Evolutionary conservation across 257 asterid species (phyloP).

Genomic region (Anisodus acutangulus): DNA sequence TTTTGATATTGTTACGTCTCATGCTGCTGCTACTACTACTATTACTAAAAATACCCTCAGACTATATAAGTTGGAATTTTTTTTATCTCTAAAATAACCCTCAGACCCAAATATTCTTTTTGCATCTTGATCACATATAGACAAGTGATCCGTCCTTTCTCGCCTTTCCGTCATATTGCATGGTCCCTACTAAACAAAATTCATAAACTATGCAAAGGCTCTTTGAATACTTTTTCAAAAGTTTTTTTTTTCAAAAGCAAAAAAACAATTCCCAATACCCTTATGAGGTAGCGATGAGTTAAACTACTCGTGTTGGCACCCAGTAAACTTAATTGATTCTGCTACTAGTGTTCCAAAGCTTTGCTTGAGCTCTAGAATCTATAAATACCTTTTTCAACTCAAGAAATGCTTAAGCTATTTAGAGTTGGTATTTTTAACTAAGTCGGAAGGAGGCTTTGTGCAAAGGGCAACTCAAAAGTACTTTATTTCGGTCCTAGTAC

Average conservation of each 20-base stretch:
- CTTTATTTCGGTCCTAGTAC: not conserved
- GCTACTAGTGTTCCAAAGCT: not conserved
- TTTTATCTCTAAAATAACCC: not conserved
- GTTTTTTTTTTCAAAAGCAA: not conserved
- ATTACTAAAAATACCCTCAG: not conserved
- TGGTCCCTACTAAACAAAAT: not conserved
- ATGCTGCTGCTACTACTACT: not conserved
- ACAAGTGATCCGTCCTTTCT: not conserved
- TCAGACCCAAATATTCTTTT: not conserved
- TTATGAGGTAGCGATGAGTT: not conserved
- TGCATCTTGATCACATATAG: not conserved
- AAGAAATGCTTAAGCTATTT: conserved; percentile 7
- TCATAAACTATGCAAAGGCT: not conserved
- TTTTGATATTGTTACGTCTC: not conserved
- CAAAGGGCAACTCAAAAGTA: not conserved
- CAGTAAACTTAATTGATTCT: not conserved
- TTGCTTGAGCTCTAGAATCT: not conserved
- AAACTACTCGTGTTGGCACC: not conserved
- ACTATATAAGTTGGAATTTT: not conserved
- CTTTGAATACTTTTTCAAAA: not conserved
- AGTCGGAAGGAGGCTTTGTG: not conserved
- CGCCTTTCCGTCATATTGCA: not conserved
- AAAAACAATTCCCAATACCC: not conserved
- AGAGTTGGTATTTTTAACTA: not conserved
- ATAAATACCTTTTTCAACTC: not conserved